phyloP scores from a whole-genome alignment of 139 green algal genomes.

The Micromonas pusilla region DNA sequence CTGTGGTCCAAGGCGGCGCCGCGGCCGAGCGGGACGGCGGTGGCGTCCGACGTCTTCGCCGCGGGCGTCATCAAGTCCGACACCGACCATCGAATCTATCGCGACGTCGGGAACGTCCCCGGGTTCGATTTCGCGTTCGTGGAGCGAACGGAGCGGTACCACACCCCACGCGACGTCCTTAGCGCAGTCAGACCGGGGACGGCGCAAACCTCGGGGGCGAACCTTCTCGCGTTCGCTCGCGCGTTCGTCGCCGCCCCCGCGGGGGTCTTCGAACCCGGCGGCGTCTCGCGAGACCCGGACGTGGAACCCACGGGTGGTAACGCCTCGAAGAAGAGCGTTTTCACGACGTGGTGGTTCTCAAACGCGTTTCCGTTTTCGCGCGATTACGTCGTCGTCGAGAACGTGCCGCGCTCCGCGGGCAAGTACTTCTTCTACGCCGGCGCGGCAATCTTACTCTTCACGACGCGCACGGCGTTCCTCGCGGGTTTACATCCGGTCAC shows the following conservation, averaged over 20 bases:
- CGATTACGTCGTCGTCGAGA: too few relatives aligned
- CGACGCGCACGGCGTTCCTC: too few relatives aligned
- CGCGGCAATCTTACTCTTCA: too few relatives aligned
- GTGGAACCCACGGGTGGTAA: too few relatives aligned
- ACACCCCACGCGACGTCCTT: slow-evolving; percentile 12
- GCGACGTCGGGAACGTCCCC: neutral
- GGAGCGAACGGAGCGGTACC: neutral
- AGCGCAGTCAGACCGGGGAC: neutral
- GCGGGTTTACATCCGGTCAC: too few relatives aligned
- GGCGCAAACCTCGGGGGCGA: neutral
- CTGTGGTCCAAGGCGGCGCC: neutral
- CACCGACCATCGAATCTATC: slow-evolving; percentile 4
- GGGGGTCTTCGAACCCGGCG: neutral
- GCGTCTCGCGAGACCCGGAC: too few relatives aligned
- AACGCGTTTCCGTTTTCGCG: too few relatives aligned
- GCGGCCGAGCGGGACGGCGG: neutral
- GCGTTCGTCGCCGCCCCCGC: neutral
- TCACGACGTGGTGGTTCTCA: too few relatives aligned
- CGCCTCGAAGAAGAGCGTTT: too few relatives aligned
- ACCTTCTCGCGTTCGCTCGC: neutral
- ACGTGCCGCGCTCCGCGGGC: too few relatives aligned
- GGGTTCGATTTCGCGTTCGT: slow-evolving; percentile 21
- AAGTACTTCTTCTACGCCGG: too few relatives aligned
- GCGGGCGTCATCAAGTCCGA: neutral
- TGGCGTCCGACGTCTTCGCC: slow-evolving; percentile 10